Base-by-base conservation (phyloP, 1,284 basidiomycete species). In the Neonothopanus nambi region DNA sequence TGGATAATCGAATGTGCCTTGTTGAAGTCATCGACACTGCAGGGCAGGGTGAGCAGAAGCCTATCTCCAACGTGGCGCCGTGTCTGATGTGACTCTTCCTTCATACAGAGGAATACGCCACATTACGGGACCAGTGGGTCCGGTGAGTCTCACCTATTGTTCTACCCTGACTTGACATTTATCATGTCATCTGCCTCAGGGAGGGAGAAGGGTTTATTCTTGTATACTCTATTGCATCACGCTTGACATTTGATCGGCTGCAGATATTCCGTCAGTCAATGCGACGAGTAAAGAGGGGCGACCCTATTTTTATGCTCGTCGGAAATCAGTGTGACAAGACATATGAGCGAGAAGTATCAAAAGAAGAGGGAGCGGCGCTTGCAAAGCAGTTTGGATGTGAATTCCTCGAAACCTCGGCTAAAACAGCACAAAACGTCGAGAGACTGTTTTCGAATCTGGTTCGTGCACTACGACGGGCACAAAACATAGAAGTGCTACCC, bases 201-300 rank as follows among this genome's bases (percentile, higher is more conserved):
- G n/a, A n/a, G n/a, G n/a, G n/a, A n/a, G n/a, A n/a, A n/a, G n/a
- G n/a, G n/a, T n/a, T n/a, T n/a, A n/a, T n/a, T 59, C 84, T 99
- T 54, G 97, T 99, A 53, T 99, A 99, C 76, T 97, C 94, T 48
- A 97, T 99, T 69, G 93, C 95, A 51, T 95, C 94, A 41, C 84
- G 94, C 66, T 87, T 88, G 62, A 95, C 94, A 21, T 98, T 98
- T 63, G 93, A 98, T 66, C 91, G 95, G 30, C 85, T 96, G 57
- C 91, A 93, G 65, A 89, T 93, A 61, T 98, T 98, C 76, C 90
- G 95, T 61, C 92, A 96, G 70, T 93, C 95, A 47, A 96, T 97
- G 81, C 73, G 89, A 63, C 88, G 91, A 55, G 94, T 97, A 57
- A 97, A 98, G 75, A 86, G 95, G 68, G 89, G 83, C 70, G 87